A percentile compares a stretch with the other conserved stretches of the same genome.
These are phyloP conservation scores for Coffea humblotiana DNA, from an alignment of 305 asterid genomes.

Conservation along the genomic window DNA sequence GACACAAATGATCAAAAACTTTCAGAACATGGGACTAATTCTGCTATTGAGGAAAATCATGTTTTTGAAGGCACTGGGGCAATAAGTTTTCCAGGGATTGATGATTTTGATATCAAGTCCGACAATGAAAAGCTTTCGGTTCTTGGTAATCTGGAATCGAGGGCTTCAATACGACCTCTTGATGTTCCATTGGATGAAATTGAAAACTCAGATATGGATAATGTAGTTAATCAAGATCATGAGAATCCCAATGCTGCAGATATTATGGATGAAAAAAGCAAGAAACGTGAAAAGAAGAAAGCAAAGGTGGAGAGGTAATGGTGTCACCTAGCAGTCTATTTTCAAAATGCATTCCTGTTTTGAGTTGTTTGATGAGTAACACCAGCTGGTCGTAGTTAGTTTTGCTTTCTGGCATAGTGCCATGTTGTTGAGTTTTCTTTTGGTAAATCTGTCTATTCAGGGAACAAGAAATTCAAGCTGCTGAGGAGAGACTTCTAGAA, in stretches of 20 bases:
- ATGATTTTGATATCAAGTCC: conserved; percentile 25
- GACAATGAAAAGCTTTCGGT: conserved; percentile 39
- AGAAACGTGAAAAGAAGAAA: conserved; percentile 56
- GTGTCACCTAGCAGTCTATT: not conserved
- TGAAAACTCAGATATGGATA: conserved; percentile 46
- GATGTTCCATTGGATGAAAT: conserved; percentile 83
- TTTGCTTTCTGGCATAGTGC: not conserved
- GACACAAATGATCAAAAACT: conserved; percentile 36
- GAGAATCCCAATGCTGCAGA: conserved; percentile 33
- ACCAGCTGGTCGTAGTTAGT: conserved; percentile 1
- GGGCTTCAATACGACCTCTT: conserved; percentile 83
- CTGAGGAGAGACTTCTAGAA: conserved; percentile 85
- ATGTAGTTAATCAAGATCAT: conserved; percentile 35
- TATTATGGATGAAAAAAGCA: conserved; percentile 47
- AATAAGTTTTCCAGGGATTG: conserved; percentile 25
- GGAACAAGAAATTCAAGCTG: conserved; percentile 90
- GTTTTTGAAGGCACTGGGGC: conserved; percentile 31
- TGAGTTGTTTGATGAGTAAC: not conserved
- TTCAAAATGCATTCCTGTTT: conserved; percentile 4
- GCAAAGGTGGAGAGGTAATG: conserved; percentile 69
- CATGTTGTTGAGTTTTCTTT: conserved; percentile 3
- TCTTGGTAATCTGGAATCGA: conserved; percentile 65
- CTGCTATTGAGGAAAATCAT: conserved; percentile 29
- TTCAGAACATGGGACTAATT: conserved; percentile 27
- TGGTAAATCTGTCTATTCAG: conserved; percentile 36